A percentile compares a stretch with the other conserved stretches of the same genome.
Conservation (phyloP, 129 eudicot species). For the Glebionis coronaria region DNA sequence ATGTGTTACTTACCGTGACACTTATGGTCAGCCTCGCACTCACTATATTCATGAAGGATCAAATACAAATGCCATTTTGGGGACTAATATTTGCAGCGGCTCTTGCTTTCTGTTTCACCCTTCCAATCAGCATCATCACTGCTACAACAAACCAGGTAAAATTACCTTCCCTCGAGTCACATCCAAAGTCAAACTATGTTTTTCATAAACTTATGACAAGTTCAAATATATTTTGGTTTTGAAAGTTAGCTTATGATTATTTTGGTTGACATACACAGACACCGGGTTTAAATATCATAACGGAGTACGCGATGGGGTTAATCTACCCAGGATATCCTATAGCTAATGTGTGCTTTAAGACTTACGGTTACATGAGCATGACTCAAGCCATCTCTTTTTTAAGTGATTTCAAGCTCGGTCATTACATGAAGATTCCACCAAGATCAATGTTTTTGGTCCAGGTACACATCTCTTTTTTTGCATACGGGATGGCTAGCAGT, state of each 20-base stretch:
- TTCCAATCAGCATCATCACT: constrained; percentile 79
- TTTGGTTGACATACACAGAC: constrained; percentile 39
- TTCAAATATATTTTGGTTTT: neutral
- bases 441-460: constrained; percentile 86
- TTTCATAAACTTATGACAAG: neutral
- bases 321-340: constrained; percentile 82
- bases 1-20: constrained; percentile 46
- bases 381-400: constrained; percentile 70
- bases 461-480: constrained; percentile 28
- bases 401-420: constrained; percentile 85
- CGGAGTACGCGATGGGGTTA: constrained; percentile 72
- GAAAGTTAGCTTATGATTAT: neutral
- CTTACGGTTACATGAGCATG: constrained; percentile 94
- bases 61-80: constrained; percentile 82
- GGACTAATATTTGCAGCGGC: constrained; percentile 53
- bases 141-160: constrained; percentile 83
- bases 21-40: constrained; percentile 44
- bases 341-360: constrained; percentile 92
- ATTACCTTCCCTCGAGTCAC: neutral
- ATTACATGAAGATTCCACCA: constrained; percentile 95
- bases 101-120: constrained; percentile 62
- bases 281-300: constrained; percentile 84
- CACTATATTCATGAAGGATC: constrained; percentile 55
- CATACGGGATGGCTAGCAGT: no score
- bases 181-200: neutral